phyloP scores from a whole-genome alignment of 257 asterid genomes.

The Rubia yunnanensis region DNA sequence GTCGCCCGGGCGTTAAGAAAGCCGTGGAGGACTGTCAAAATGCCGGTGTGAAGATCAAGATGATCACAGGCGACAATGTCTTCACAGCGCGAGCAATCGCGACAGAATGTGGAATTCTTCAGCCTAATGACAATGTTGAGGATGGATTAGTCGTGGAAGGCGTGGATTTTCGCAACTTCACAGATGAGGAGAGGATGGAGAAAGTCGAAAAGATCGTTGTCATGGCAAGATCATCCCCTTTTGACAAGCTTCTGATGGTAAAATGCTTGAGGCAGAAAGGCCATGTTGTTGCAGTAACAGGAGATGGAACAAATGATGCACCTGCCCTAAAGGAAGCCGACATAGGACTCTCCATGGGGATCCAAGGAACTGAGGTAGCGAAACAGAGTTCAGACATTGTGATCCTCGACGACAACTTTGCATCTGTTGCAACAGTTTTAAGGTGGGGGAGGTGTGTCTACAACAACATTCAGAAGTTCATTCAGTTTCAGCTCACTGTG shows the following conservation, averaged over 20 bases:
- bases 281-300: slow-evolving; percentile 68
- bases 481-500: slow-evolving; percentile 59
- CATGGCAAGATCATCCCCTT: slow-evolving; percentile 75
- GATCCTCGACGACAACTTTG: slow-evolving; percentile 54
- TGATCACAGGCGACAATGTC: slow-evolving; percentile 76
- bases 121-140: background rate
- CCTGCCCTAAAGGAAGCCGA: slow-evolving; percentile 67
- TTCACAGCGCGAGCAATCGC: slow-evolving; percentile 78
- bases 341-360: slow-evolving; percentile 67
- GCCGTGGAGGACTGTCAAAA: slow-evolving; percentile 53
- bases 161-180: slow-evolving; percentile 42
- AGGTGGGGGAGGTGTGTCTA: slow-evolving; percentile 50
- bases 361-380: slow-evolving; percentile 63
- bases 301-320: slow-evolving; percentile 69
- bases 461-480: slow-evolving; percentile 59
- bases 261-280: slow-evolving; percentile 51
- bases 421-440: slow-evolving; percentile 48
- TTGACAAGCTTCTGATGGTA: slow-evolving; percentile 70
- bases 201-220: slow-evolving; percentile 46
- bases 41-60: slow-evolving; percentile 57
- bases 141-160: slow-evolving; percentile 54
- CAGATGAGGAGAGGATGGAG: slow-evolving; percentile 48
- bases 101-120: slow-evolving; percentile 61
- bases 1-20: slow-evolving; percentile 50
- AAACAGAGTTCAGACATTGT: slow-evolving; percentile 68